Conservation (phyloP, 331 rosid species). For the Cucumis variabilis region DNA sequence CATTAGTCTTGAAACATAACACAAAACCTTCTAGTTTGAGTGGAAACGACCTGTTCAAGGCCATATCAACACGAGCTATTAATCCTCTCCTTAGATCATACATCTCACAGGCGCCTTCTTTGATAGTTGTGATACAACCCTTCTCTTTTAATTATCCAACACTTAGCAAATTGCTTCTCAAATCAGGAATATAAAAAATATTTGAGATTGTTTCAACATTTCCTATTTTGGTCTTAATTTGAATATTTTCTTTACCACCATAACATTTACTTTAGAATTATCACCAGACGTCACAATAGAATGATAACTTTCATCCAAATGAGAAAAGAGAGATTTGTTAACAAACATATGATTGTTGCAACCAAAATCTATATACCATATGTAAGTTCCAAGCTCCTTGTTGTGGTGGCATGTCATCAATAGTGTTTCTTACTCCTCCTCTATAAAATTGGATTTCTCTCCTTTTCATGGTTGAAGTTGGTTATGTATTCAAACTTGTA, state of each 20-base stretch:
- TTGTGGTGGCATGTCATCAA: background rate
- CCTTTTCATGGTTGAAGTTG: background rate
- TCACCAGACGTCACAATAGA: background rate
- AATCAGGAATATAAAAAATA: too few species aligned
- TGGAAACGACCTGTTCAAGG: background rate
- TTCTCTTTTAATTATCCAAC: background rate
- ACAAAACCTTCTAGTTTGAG: background rate
- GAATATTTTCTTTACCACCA: background rate
- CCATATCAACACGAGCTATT: background rate
- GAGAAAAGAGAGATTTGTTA: background rate
- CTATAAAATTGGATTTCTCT: background rate
- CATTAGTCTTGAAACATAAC: background rate
- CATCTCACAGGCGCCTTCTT: background rate
- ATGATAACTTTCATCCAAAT: background rate
- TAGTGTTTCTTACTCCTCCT: background rate
- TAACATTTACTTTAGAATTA: background rate
- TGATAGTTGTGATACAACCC: background rate
- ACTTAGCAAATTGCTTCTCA: too few species aligned
- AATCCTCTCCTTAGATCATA: background rate
- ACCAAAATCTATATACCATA: background rate
- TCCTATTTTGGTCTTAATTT: background rate
- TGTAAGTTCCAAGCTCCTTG: background rate
- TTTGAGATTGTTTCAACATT: background rate
- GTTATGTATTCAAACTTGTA: background rate
- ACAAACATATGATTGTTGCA: background rate